Percentiles rank a stretch among this genome's conserved stretches.
Conservation (phyloP, 805 yeast genomes). For the Jamesozyma jinghongensis region DNA sequence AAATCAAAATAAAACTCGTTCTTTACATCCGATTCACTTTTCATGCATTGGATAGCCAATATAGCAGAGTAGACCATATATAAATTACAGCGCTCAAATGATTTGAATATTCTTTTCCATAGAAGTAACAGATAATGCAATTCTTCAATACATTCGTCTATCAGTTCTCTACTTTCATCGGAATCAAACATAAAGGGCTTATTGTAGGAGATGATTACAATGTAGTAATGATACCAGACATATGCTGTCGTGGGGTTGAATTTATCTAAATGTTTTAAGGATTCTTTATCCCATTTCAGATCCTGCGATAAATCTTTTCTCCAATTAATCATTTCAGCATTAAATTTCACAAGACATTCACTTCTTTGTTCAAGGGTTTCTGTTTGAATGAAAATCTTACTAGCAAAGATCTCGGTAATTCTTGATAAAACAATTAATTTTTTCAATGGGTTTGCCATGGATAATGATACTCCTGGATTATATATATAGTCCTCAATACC, state of each 20-base stretch:
- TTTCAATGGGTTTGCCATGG: slow-evolving; percentile 26
- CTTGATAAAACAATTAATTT: slow-evolving; percentile 34
- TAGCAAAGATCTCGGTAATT: slow-evolving; percentile 26
- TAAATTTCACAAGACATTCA: slow-evolving; percentile 34
- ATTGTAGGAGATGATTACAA: slow-evolving; percentile 46
- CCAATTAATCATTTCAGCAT: slow-evolving; percentile 41
- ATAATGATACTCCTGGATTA: slow-evolving; percentile 17
- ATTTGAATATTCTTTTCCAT: slow-evolving; percentile 14
- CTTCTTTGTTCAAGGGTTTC: slow-evolving; percentile 29
- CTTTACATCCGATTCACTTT: slow-evolving; percentile 12
- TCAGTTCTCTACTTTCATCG: slow-evolving; percentile 13
- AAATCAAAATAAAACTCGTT: slow-evolving; percentile 12
- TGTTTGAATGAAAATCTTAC: slow-evolving; percentile 18
- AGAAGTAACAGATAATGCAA: slow-evolving; percentile 12
- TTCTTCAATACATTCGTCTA: slow-evolving; percentile 22
- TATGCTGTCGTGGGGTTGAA: slow-evolving; percentile 42
- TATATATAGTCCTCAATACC: slow-evolving; percentile 49
- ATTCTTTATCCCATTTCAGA: slow-evolving; percentile 36
- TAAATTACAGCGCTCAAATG: slow-evolving; percentile 19
- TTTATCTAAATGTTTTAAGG: slow-evolving; percentile 30
- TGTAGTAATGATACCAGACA: slow-evolving; percentile 45
- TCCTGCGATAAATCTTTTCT: slow-evolving; percentile 36
- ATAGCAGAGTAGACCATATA: slow-evolving; percentile 25
- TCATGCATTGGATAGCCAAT: slow-evolving; percentile 24
- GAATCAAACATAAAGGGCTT: slow-evolving; percentile 39